A percentile compares a stretch with the other conserved stretches of the same genome.
Evolutionary conservation across 768 basidiomycete genomes (phyloP).

Genomic region (Amanita pallidorosea): DNA sequence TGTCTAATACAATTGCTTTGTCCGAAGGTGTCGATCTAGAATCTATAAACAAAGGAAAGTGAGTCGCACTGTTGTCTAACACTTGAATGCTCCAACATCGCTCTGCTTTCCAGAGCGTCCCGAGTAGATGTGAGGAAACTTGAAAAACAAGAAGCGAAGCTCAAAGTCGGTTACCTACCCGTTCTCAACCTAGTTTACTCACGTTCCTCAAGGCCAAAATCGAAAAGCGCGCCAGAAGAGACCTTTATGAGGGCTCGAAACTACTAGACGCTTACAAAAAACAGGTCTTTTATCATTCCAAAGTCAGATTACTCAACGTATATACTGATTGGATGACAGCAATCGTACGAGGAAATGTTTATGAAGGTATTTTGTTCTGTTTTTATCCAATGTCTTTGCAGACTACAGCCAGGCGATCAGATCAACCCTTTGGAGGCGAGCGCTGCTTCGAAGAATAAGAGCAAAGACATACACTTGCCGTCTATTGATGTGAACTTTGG

Average conservation of each 20-base stretch:
- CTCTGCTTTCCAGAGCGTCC: constrained; percentile 48
- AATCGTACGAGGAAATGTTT: constrained; percentile 98
- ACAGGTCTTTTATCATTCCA: constrained; percentile 42
- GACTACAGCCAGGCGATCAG: constrained; percentile 20
- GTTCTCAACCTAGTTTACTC: background rate
- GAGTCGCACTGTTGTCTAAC: constrained; percentile 15
- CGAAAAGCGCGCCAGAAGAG: constrained; percentile 84
- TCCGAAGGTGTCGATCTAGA: constrained; percentile 82
- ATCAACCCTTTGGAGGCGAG: constrained; percentile 89
- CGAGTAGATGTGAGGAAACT: constrained; percentile 92
- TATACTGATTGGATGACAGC: constrained; percentile 31
- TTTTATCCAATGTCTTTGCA: background rate
- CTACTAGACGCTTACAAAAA: constrained; percentile 86
- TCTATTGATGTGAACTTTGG: constrained; percentile 95
- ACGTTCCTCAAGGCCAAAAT: constrained; percentile 70
- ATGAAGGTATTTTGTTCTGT: constrained; percentile 60
- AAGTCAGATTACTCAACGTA: background rate
- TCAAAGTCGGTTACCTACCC: constrained; percentile 41
- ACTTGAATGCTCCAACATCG: constrained; percentile 9
- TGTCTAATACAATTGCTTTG: constrained; percentile 73
- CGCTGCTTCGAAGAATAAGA: constrained; percentile 78
- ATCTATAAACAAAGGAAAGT: constrained; percentile 93
- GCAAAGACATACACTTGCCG: constrained; percentile 92
- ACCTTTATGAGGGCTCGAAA: constrained; percentile 95
- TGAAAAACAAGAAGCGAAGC: constrained; percentile 94